Evolutionary conservation across 208 protist species (phyloP).

Genomic region (Acanthamoeba rhysodes): DNA sequence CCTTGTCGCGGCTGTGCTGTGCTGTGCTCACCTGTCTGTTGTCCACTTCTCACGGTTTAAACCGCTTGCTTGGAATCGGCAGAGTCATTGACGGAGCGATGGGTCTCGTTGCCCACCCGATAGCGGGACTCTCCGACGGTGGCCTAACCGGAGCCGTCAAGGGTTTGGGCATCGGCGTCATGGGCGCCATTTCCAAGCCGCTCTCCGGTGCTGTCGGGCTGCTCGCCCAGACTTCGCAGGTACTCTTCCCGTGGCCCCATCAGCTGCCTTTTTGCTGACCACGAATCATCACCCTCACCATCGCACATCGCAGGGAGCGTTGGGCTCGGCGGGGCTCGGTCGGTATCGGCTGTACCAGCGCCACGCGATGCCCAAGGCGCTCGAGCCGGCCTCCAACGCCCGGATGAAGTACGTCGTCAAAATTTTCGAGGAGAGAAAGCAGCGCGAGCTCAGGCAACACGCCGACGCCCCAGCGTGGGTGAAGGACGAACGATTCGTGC

Average conservation of each 20-base stretch:
- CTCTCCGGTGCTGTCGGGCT: constrained; percentile 57
- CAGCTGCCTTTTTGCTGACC: not conserved
- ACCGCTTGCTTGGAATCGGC: not conserved
- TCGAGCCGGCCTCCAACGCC: constrained; percentile 5
- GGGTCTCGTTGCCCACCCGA: constrained; percentile 62
- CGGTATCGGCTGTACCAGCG: constrained; percentile 53
- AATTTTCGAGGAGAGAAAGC: not conserved
- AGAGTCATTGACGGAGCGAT: constrained; percentile 61
- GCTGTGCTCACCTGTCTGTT: not conserved
- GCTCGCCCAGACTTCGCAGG: constrained; percentile 62
- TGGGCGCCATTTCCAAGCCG: constrained; percentile 72
- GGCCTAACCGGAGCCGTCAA: constrained; percentile 42
- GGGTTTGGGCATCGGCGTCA: constrained; percentile 54
- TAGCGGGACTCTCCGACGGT: constrained; percentile 41
- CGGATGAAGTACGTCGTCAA: constrained; percentile 39
- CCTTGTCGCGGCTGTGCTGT: not conserved
- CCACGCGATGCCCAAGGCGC: constrained; percentile 48
- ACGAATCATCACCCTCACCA: not conserved
- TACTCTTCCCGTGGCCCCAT: not conserved
- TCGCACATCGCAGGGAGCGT: not conserved
- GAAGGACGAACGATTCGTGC: not conserved
- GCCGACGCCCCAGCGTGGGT: not conserved
- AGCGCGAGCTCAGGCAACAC: not conserved
- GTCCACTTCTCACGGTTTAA: not conserved
- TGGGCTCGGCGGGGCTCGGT: constrained; percentile 39